Conservation (phyloP, 768 basidiomycete species). For the Chalciporus pseudorubinellus region DNA sequence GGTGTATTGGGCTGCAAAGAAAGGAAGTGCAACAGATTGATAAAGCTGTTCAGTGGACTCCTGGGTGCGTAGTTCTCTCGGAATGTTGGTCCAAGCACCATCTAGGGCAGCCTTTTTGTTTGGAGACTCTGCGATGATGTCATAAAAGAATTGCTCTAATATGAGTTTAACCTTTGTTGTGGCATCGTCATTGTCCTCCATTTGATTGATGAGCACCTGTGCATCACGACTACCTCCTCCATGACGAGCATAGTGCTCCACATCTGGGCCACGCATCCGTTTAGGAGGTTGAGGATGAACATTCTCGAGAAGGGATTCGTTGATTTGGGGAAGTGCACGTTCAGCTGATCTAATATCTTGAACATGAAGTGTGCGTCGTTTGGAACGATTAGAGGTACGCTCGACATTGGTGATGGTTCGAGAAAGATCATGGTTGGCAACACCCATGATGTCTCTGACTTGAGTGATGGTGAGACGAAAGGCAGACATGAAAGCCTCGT, state of each 20-base stretch:
- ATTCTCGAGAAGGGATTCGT: background rate
- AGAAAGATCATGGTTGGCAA: no score
- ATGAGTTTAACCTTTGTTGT: background rate
- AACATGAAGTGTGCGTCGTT: background rate
- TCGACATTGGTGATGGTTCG: background rate
- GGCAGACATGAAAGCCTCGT: background rate
- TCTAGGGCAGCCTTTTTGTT: background rate
- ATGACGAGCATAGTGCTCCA: background rate
- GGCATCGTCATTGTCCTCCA: background rate
- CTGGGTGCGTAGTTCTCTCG: background rate
- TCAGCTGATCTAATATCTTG: no score
- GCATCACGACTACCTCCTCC: background rate
- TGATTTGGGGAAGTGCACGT: background rate
- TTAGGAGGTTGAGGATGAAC: background rate
- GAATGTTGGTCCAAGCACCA: constrained; percentile 2
- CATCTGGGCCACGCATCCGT: background rate
- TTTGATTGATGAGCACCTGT: no score
- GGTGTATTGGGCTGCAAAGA: constrained; percentile 1
- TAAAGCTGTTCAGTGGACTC: background rate
- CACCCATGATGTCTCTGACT: background rate
- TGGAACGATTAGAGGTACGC: background rate
- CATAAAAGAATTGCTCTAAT: background rate
- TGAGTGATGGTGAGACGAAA: background rate
- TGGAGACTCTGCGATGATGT: background rate
- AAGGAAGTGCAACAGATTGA: background rate